Evolutionary conservation across 257 asterid genomes (phyloP), one percentile per base, ranked within the genome.

Genomic region (Scutellaria galericulata): DNA sequence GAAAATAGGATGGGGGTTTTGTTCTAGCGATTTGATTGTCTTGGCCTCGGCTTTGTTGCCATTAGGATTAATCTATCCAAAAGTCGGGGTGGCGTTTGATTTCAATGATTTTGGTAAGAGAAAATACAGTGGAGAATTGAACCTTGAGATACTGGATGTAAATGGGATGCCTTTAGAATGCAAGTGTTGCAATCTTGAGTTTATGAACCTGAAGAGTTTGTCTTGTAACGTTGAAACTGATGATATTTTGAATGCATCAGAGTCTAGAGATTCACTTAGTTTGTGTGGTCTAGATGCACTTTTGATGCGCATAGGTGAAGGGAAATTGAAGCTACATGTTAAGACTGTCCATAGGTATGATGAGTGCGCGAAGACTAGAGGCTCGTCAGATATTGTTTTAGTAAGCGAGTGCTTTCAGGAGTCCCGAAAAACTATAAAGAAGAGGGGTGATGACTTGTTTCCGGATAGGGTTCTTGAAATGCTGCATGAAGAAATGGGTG

Each of bases 41-140:
- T 79, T 89, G 60, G 93, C 96, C 57, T 88, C 98, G 11, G 95
- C 88, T 73, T 62, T 94, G 68, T 46, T 91, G 83, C 97, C 99
- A 8, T 83, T 91, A 20, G 96, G 88, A 18, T 82, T 95, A 83
- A 82, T 95, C 76, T 91, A 88, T 80, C 96, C 98, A 0, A 81
- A 68, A 62, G 79, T 93, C 52, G 92, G 93, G 55, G 39, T 86
- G 70, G 15, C 83, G 0, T 85, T 80, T 10, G 68, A 82, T 65
- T 78, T 79, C 74, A 14, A 64, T 61, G 76, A 79, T 70, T 75
- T 71, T 56, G 66, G 68, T 54, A 80, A 80, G 70, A 79, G 55
- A 27, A 75, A 63, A 54, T 62, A 63, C 22, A 54, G 22, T 10
- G 96, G 87, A 18, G 92, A 88, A 15, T 69, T 95, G 79, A 80